Evolutionary conservation across 495 filamentous ascomycete genomes (phyloP).

Genomic region (Penicillium herquei): DNA sequence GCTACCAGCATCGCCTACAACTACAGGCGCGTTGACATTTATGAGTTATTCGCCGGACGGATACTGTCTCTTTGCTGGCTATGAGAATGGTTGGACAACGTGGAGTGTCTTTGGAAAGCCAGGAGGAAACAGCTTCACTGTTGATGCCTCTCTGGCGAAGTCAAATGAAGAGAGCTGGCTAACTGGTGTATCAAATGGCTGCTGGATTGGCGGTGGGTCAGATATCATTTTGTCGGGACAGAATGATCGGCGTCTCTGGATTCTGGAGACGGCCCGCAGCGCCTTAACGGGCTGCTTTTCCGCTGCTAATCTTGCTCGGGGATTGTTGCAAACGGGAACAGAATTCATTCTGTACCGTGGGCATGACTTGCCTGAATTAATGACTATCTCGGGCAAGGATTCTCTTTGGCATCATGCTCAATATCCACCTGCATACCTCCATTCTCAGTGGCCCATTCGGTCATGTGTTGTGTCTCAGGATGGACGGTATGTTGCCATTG

Average conservation of each 20-base stretch:
- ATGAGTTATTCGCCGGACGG: constrained; percentile 92
- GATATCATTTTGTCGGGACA: constrained; percentile 73
- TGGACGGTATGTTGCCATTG: constrained; percentile 91
- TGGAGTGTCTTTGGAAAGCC: constrained; percentile 98
- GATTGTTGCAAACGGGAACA: constrained; percentile 81
- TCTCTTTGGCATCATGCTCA: constrained; percentile 90
- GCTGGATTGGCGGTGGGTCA: constrained; percentile 85
- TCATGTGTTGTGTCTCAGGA: constrained; percentile 83
- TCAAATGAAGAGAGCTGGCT: constrained; percentile 78
- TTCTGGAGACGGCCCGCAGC: constrained; percentile 88
- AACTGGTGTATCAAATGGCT: constrained; percentile 66
- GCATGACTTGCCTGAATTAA: constrained; percentile 85
- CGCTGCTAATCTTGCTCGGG: constrained; percentile 81
- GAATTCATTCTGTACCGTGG: constrained; percentile 89
- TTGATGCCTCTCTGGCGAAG: constrained; percentile 61
- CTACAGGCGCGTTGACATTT: constrained; percentile 68
- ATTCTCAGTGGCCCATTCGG: constrained; percentile 89
- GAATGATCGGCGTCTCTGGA: constrained; percentile 76
- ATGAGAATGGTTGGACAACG: constrained; percentile 87
- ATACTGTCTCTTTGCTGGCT: constrained; percentile 93
- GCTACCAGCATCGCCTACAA: constrained; percentile 58
- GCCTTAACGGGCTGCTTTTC: constrained; percentile 87
- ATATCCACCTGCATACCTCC: constrained; percentile 79
- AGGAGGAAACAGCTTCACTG: constrained; percentile 74
- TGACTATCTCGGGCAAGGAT: constrained; percentile 87